Percentiles rank a stretch among this genome's conserved stretches.
These are phyloP conservation scores for Harringtonia aguacate DNA, from an alignment of 2,329 filamentous ascomycete species.

Conservation along the genomic window DNA sequence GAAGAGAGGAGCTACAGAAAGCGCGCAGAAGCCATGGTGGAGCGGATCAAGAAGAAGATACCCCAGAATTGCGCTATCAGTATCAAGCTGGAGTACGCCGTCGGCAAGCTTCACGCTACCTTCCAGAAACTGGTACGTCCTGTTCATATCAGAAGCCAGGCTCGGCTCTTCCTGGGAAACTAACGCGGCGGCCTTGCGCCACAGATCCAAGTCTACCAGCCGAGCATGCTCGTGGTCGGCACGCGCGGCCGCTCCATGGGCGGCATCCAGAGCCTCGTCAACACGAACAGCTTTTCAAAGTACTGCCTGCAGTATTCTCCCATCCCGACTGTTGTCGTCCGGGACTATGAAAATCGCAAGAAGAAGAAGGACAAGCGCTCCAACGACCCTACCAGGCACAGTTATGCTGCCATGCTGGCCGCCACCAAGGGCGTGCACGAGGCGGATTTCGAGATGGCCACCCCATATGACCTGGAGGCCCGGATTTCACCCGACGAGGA, in stretches of 20 bases:
- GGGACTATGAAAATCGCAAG: slow-evolving; percentile 74
- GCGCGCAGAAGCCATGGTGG: slow-evolving; percentile 65
- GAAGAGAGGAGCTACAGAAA: slow-evolving; percentile 62
- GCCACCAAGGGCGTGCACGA: slow-evolving; percentile 47
- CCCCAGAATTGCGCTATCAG: slow-evolving; percentile 70
- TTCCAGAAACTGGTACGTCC: slow-evolving; percentile 75
- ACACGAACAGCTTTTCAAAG: slow-evolving; percentile 79
- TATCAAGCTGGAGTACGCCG: slow-evolving; percentile 74
- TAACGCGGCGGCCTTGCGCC: neutral
- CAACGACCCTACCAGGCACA: slow-evolving; percentile 63
- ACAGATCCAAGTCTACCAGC: slow-evolving; percentile 85
- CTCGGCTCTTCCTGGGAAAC: neutral
- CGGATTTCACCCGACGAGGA: slow-evolving; percentile 49
- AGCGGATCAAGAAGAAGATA: slow-evolving; percentile 71
- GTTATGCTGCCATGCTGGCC: slow-evolving; percentile 68
- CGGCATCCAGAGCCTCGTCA: slow-evolving; percentile 75
- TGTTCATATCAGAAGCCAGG: neutral
- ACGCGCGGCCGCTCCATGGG: slow-evolving; percentile 77
- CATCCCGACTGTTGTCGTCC: slow-evolving; percentile 84
- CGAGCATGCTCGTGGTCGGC: slow-evolving; percentile 82
- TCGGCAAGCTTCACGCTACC: slow-evolving; percentile 81
- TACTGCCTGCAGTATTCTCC: slow-evolving; percentile 92
- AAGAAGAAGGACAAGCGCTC: slow-evolving; percentile 83
- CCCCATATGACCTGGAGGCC: slow-evolving; percentile 43
- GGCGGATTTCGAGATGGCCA: slow-evolving; percentile 42